These are phyloP conservation scores for Quercus tomentella DNA, from an alignment of 331 rosid genomes.

Conservation along the genomic window DNA sequence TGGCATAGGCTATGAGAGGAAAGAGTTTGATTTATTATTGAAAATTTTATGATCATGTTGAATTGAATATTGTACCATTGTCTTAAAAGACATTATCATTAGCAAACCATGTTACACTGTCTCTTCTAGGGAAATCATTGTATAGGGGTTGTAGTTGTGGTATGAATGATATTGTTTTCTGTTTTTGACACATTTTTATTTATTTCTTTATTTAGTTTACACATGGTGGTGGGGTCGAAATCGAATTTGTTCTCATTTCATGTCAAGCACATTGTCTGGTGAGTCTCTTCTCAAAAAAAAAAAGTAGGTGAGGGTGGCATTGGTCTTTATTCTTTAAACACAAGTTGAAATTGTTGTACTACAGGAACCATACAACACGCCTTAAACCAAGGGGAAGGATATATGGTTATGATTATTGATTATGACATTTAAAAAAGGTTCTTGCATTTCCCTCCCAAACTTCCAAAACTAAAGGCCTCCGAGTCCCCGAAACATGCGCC, in stretches of 20 bases:
- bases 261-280: background rate
- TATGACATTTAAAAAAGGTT: too few species aligned
- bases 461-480: background rate
- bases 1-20: too few species aligned
- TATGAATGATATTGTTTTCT: background rate
- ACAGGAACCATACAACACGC: background rate
- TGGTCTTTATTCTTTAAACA: too few species aligned
- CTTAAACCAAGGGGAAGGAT: background rate
- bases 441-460: background rate
- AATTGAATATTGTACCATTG: background rate
- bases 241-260: background rate
- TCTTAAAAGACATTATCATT: background rate
- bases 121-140: background rate
- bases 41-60: background rate
- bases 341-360: too few species aligned
- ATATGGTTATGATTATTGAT: too few species aligned
- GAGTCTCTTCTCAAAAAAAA: too few species aligned
- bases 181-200: background rate
- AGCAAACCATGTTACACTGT: background rate
- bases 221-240: background rate
- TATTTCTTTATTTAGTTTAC: background rate
- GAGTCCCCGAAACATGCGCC: slow-evolving; percentile 10
- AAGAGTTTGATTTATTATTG: background rate
- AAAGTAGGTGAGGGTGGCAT: too few species aligned
- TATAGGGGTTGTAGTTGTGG: background rate